Evolutionary conservation across 345 rosid genomes (phyloP).

Genomic region (Eucalyptus sp.): DNA sequence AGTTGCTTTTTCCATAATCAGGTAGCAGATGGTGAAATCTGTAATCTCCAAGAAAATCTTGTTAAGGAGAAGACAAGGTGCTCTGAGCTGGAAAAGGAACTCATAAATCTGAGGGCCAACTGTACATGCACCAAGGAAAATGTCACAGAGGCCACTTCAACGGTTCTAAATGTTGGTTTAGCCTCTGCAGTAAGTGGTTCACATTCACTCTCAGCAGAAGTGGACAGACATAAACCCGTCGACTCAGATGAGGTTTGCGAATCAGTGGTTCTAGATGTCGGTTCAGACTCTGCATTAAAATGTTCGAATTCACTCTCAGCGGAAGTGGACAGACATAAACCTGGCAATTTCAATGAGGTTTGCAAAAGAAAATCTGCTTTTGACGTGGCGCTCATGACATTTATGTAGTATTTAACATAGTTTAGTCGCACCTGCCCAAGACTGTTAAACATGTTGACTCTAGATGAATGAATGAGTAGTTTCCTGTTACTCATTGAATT

Average conservation of each 20-base stretch:
- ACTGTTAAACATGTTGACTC: not conserved
- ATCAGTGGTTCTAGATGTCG: constrained; percentile 5
- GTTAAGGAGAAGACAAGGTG: constrained; percentile 34
- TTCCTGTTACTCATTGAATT: not conserved
- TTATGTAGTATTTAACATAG: not conserved
- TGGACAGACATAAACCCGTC: constrained; percentile 2
- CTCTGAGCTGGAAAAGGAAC: constrained; percentile 40
- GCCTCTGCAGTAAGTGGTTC: not conserved
- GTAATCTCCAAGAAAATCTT: constrained; percentile 35
- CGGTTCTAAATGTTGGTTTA: constrained; percentile 4
- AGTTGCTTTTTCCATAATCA: constrained; percentile 6
- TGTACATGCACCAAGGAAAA: constrained; percentile 16
- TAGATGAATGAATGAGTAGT: not conserved
- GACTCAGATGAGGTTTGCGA: constrained; percentile 16
- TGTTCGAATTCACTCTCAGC: not conserved
- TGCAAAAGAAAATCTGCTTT: not conserved
- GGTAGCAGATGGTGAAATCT: constrained; percentile 58
- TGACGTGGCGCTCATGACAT: not conserved
- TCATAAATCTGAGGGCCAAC: constrained; percentile 33
- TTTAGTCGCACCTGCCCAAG: not conserved
- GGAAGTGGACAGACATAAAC: constrained; percentile 1
- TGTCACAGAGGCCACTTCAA: constrained; percentile 1
- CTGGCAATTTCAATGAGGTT: constrained; percentile 15
- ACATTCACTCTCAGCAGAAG: not conserved
- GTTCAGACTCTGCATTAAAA: not conserved